Conservation (phyloP, 1,139 yeast genomes). For the Debaryomyces sp. region DNA sequence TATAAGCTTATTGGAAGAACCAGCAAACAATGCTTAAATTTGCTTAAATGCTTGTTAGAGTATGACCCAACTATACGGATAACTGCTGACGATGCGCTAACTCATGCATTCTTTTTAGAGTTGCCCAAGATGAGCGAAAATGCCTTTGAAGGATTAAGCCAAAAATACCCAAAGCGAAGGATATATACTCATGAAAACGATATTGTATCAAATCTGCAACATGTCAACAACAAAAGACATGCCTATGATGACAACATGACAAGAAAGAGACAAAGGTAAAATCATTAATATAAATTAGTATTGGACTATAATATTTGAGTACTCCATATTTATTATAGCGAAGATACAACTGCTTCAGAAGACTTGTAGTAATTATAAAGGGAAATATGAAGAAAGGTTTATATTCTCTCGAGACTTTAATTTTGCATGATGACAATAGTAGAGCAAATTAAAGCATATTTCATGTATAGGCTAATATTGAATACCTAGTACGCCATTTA, state of each 20-base stretch:
- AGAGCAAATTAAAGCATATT: not conserved
- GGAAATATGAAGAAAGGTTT: not conserved
- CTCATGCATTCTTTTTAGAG: conserved; percentile 74
- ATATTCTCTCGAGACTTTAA: not conserved
- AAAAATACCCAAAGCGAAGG: conserved; percentile 71
- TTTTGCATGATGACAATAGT: not conserved
- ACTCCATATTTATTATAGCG: too few species aligned
- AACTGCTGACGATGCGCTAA: conserved; percentile 62
- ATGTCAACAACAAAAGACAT: conserved; percentile 24
- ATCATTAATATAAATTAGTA: not conserved
- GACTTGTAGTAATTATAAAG: too few species aligned
- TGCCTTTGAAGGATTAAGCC: conserved; percentile 65
- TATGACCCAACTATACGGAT: conserved; percentile 85
- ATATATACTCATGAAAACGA: conserved; percentile 80
- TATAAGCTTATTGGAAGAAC: conserved; percentile 78
- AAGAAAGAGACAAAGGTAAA: conserved; percentile 33
- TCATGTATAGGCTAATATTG: not conserved
- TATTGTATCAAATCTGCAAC: conserved; percentile 41
- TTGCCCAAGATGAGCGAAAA: conserved; percentile 69
- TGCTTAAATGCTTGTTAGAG: conserved; percentile 64
- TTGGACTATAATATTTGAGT: not conserved
- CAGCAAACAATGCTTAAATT: conserved; percentile 65
- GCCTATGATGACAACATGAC: conserved; percentile 26
- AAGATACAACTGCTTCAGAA: too few species aligned
- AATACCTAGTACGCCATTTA: not conserved